phyloP scores from a whole-genome alignment of 2,329 filamentous ascomycete species.

The Arthrobotrys conoides region DNA sequence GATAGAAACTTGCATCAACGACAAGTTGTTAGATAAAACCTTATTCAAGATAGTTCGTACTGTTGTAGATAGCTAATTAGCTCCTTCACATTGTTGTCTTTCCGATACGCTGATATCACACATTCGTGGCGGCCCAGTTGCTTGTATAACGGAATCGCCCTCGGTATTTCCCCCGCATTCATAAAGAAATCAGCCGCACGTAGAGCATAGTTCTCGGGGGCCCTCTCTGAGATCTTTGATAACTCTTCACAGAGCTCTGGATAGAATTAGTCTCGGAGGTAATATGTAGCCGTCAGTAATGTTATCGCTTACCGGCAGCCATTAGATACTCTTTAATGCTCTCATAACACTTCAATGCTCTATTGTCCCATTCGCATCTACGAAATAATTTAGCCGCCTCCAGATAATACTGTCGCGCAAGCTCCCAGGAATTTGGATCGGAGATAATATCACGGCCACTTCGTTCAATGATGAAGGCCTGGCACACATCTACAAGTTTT shows the following conservation, averaged over 20 bases:
- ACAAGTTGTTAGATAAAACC: too few relatives aligned
- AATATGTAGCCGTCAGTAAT: too few relatives aligned
- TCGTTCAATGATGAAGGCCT: slow-evolving; percentile 15
- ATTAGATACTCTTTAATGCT: slow-evolving; percentile 27
- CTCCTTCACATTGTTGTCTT: not conserved
- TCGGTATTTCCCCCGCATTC: not conserved
- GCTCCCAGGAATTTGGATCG: not conserved
- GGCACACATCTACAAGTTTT: slow-evolving; percentile 16
- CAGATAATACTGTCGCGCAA: slow-evolving; percentile 3
- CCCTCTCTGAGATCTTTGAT: not conserved
- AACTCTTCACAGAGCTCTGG: slow-evolving; percentile 30
- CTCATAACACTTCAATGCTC: slow-evolving; percentile 31
- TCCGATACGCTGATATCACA: slow-evolving; percentile 23
- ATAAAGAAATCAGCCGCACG: slow-evolving; percentile 33
- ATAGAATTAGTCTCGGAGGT: too few relatives aligned
- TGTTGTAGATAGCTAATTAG: too few relatives aligned
- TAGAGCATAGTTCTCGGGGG: not conserved
- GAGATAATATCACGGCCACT: slow-evolving; percentile 33
- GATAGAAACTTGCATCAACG: too few relatives aligned
- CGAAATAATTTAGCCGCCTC: slow-evolving; percentile 24
- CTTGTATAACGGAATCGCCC: slow-evolving; percentile 18
- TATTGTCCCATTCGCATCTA: slow-evolving; percentile 9
- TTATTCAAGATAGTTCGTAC: not conserved
- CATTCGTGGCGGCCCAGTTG: slow-evolving; percentile 4
- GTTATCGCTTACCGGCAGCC: slow-evolving; percentile 25